Conservation (phyloP, 352 stramenopile species). For the Globisporangium carolinianum region DNA sequence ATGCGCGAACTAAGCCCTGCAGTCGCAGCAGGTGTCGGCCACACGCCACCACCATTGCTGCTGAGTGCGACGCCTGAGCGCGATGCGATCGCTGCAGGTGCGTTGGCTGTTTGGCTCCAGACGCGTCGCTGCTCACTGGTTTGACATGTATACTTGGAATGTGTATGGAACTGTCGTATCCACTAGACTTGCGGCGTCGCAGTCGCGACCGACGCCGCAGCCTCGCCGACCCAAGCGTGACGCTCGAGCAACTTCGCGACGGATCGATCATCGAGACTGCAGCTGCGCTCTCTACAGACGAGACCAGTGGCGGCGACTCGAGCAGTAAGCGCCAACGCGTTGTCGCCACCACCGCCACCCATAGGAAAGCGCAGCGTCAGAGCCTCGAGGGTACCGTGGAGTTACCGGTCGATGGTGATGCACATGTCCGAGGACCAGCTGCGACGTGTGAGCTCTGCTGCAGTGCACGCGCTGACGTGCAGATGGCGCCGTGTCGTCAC, state of each 20-base stretch:
- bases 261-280: not conserved
- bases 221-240: slow-evolving; percentile 5
- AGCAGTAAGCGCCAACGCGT: no score
- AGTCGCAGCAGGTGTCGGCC: no score
- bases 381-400: slow-evolving; percentile 25
- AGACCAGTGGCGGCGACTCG: not conserved
- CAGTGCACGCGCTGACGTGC: slow-evolving; percentile 28
- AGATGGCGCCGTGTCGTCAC: slow-evolving; percentile 52
- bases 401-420: not conserved
- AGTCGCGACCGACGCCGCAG: slow-evolving; percentile 21
- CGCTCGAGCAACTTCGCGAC: not conserved
- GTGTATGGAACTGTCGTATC: no score
- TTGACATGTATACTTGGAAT: no score
- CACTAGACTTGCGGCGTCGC: slow-evolving; percentile 15
- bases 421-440: no score
- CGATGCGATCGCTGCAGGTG: not conserved
- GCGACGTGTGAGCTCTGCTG: slow-evolving; percentile 43
- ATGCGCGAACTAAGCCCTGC: not conserved
- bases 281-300: not conserved
- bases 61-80: not conserved
- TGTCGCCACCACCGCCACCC: no score
- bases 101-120: no score
- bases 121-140: no score
- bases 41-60: not conserved
- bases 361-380: slow-evolving; percentile 25